phyloP scores from a whole-genome alignment of 2,329 filamentous ascomycete genomes.

The Neofusicoccum sp. region DNA sequence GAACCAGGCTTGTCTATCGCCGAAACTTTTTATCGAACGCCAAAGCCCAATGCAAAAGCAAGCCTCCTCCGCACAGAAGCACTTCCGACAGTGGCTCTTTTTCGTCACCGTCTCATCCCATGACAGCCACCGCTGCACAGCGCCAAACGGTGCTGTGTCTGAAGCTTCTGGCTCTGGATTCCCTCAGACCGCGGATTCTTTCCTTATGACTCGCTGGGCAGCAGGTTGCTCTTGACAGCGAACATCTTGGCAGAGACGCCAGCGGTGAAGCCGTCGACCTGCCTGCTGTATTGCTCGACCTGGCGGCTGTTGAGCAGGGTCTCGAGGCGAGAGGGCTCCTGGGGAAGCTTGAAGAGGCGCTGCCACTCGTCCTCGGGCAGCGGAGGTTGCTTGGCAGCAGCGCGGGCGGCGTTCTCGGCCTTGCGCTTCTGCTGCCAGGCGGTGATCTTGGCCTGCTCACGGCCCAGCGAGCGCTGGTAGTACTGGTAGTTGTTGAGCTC shows the following conservation, averaged over 20 bases:
- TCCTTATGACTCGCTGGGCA: slow-evolving; percentile 51
- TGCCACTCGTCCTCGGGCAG: slow-evolving; percentile 98
- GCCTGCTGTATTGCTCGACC: slow-evolving; percentile 95
- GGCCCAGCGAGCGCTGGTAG: slow-evolving; percentile 89
- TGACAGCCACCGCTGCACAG: background rate
- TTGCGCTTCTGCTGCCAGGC: slow-evolving; percentile 97
- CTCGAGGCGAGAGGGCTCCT: slow-evolving; percentile 89
- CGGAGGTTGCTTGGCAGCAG: slow-evolving; percentile 80
- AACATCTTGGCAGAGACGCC: slow-evolving; percentile 97
- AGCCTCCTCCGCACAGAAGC: background rate
- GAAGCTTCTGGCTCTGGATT: background rate
- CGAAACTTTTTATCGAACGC: slow-evolving; percentile 11
- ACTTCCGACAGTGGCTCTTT: background rate
- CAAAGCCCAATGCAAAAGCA: slow-evolving; percentile 15
- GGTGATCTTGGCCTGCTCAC: slow-evolving; percentile 94
- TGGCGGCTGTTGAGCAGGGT: slow-evolving; percentile 93
- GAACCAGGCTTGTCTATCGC: background rate
- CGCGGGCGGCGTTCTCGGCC: slow-evolving; percentile 84
- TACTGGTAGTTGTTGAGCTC: slow-evolving; percentile 99
- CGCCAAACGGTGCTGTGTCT: background rate
- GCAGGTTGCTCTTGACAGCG: slow-evolving; percentile 72
- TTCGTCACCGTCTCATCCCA: background rate
- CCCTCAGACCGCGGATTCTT: background rate
- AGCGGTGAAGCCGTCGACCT: slow-evolving; percentile 94
- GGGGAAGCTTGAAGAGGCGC: slow-evolving; percentile 93